Percentiles rank a stretch among this genome's conserved stretches.
phyloP scores from a whole-genome alignment of 352 stramenopile genomes.

The Phytophthora syringae region DNA sequence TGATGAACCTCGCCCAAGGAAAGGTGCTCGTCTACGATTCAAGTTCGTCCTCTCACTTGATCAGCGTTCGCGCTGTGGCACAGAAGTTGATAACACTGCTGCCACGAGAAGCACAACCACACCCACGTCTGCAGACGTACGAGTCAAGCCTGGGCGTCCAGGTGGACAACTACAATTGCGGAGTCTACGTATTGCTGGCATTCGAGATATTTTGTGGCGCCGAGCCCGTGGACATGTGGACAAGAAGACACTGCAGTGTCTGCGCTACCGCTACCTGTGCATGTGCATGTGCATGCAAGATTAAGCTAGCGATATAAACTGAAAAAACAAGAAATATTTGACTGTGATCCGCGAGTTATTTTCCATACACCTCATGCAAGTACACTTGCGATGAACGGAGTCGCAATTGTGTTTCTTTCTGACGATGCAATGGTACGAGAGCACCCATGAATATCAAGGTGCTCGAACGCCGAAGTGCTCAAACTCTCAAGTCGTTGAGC shows the following conservation, averaged over 20 bases:
- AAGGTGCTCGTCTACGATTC: conserved; percentile 9
- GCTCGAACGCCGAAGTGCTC: too few relatives aligned
- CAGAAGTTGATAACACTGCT: conserved; percentile 4
- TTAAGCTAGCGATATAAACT: too few relatives aligned
- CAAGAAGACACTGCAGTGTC: background rate
- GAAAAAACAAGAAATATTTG: too few relatives aligned
- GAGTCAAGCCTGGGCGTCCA: conserved; percentile 5
- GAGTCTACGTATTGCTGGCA: conserved; percentile 13
- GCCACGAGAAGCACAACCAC: background rate
- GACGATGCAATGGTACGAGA: too few relatives aligned
- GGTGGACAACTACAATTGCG: conserved; percentile 23
- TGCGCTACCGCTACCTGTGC: conserved; percentile 6
- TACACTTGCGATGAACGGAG: too few relatives aligned
- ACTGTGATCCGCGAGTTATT: too few relatives aligned
- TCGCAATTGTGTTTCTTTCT: too few relatives aligned
- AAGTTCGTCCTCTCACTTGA: conserved; percentile 1
- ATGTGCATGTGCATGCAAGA: too few relatives aligned
- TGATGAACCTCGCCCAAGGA: conserved; percentile 8
- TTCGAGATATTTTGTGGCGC: conserved; percentile 15
- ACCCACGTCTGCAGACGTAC: background rate
- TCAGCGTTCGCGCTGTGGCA: conserved; percentile 3
- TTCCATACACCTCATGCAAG: too few relatives aligned
- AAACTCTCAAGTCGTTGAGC: too few relatives aligned
- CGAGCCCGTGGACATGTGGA: background rate
- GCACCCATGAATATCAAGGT: too few relatives aligned